A percentile compares a stretch with the other conserved stretches of the same genome.
These are phyloP conservation scores for Ceriops zippeliana DNA, from an alignment of 345 rosid genomes.

Conservation along the genomic window DNA sequence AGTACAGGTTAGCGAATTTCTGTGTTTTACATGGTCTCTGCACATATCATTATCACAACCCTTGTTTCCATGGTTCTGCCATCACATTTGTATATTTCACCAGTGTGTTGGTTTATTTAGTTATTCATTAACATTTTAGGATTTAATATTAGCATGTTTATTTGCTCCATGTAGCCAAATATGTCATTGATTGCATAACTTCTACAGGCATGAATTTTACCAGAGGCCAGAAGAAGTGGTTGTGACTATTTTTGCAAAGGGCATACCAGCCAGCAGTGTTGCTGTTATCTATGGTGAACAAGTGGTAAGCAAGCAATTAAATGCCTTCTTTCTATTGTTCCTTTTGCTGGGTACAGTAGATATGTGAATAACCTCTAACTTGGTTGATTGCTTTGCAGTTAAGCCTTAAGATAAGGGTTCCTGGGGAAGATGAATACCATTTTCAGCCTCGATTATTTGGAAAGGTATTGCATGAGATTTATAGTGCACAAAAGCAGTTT, in stretches of 20 bases:
- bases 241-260: slow-evolving; percentile 80
- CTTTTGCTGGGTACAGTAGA: neutral
- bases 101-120: neutral
- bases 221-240: slow-evolving; percentile 92
- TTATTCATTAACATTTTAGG: neutral
- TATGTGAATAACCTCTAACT: neutral
- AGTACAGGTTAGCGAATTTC: slow-evolving; percentile 46
- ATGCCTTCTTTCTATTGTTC: slow-evolving; percentile 3
- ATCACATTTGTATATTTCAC: neutral
- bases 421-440: slow-evolving; percentile 66
- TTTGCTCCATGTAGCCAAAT: neutral
- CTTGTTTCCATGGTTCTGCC: neutral
- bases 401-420: slow-evolving; percentile 60
- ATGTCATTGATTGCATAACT: slow-evolving; percentile 5
- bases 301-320: slow-evolving; percentile 43
- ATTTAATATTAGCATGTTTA: neutral
- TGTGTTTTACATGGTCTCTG: neutral
- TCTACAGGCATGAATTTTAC: slow-evolving; percentile 72
- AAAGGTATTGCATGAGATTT: slow-evolving; percentile 47
- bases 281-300: slow-evolving; percentile 78
- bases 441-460: slow-evolving; percentile 87
- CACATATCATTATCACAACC: neutral
- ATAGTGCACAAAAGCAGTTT: neutral
- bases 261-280: slow-evolving; percentile 55
- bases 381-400: slow-evolving; percentile 42